Evolutionary conservation across 2,329 filamentous ascomycete species (phyloP).

Genomic region (Ceratocystis albifundus): DNA sequence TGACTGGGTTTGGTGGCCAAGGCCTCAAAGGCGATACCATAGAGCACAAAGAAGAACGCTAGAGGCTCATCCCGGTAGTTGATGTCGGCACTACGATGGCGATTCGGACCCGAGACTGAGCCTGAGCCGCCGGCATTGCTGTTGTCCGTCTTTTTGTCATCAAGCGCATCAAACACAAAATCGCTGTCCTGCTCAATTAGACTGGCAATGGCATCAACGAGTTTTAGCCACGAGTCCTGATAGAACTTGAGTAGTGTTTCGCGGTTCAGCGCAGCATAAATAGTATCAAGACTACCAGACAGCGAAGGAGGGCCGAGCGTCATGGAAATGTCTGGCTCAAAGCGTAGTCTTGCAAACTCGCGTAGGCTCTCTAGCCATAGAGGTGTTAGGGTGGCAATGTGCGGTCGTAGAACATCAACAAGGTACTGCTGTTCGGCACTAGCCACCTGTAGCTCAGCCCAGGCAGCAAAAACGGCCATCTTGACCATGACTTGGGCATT

Average conservation of each 20-base stretch:
- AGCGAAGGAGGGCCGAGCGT: slow-evolving; percentile 70
- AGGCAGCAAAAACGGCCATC: slow-evolving; percentile 91
- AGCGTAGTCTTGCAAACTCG: slow-evolving; percentile 84
- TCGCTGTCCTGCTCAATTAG: slow-evolving; percentile 95
- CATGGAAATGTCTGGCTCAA: slow-evolving; percentile 94
- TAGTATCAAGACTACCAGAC: slow-evolving; percentile 78
- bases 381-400: slow-evolving; percentile 80
- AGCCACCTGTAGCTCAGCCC: slow-evolving; percentile 93
- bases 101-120: neutral
- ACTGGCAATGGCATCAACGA: slow-evolving; percentile 94
- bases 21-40: slow-evolving; percentile 91
- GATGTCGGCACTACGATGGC: slow-evolving; percentile 51
- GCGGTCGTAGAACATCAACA: slow-evolving; percentile 74
- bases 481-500: slow-evolving; percentile 98
- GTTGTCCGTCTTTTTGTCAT: slow-evolving; percentile 59
- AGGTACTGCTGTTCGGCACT: slow-evolving; percentile 87
- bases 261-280: slow-evolving; percentile 87
- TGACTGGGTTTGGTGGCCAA: slow-evolving; percentile 60
- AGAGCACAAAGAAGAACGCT: slow-evolving; percentile 97
- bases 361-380: slow-evolving; percentile 87
- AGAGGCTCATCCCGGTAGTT: slow-evolving; percentile 97
- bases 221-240: slow-evolving; percentile 90
- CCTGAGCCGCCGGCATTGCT: slow-evolving; percentile 34
- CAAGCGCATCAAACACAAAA: slow-evolving; percentile 91
- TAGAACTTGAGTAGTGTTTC: slow-evolving; percentile 93